These are phyloP conservation scores for Parsonsia alboflavescens DNA, from an alignment of 257 asterid species.

Conservation along the genomic window DNA sequence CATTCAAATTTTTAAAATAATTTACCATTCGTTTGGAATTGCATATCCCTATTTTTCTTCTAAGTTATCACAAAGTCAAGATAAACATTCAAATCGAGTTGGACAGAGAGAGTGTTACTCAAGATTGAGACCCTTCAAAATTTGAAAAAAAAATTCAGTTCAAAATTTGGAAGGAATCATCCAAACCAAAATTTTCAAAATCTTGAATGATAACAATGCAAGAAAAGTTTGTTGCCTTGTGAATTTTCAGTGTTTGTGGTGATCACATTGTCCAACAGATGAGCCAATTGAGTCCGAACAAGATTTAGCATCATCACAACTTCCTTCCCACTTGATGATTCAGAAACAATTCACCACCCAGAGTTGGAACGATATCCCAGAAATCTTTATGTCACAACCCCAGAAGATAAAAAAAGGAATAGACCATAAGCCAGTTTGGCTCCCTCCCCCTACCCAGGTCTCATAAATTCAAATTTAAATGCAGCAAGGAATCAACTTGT, in stretches of 20 bases:
- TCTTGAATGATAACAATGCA: no score
- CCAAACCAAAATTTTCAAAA: no score
- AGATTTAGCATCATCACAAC: not conserved
- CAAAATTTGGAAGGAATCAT: not conserved
- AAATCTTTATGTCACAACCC: not conserved
- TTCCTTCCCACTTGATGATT: not conserved
- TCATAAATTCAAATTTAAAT: conserved; percentile 29
- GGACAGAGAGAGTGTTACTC: no score
- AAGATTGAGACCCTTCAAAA: not conserved
- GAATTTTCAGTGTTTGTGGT: not conserved
- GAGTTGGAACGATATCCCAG: not conserved
- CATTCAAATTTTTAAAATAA: not conserved
- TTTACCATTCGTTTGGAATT: no score
- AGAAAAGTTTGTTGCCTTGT: no score
- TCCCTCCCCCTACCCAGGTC: not conserved
- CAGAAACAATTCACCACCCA: not conserved
- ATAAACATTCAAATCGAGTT: no score
- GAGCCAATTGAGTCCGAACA: not conserved
- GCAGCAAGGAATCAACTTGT: conserved; percentile 18
- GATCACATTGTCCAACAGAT: not conserved
- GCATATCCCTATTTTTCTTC: no score
- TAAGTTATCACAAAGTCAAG: no score
- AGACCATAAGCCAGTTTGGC: conserved; percentile 20
- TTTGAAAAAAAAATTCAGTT: not conserved
- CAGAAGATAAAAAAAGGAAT: conserved; percentile 7